These are phyloP conservation scores for Ceratocystis cacaofunesta DNA, from an alignment of 2,329 filamentous ascomycete species.

Conservation along the genomic window DNA sequence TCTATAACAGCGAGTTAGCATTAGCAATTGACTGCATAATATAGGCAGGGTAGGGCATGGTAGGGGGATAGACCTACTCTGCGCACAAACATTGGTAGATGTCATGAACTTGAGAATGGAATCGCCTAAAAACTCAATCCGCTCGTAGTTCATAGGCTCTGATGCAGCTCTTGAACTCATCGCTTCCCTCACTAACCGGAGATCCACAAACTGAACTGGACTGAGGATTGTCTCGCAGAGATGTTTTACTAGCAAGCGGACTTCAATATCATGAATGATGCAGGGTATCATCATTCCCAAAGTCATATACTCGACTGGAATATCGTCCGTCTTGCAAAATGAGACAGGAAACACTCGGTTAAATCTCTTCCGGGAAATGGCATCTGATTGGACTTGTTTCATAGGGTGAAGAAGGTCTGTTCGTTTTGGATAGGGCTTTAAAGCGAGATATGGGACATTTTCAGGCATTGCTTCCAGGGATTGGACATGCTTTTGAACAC, in stretches of 20 bases:
- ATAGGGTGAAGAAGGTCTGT: constrained; percentile 42
- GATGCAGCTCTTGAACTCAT: constrained; percentile 50
- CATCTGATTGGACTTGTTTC: constrained; percentile 3
- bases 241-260: constrained; percentile 45
- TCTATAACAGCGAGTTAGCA: constrained; percentile 29
- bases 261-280: constrained; percentile 54
- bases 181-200: constrained; percentile 48
- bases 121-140: constrained; percentile 78
- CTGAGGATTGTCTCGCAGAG: constrained; percentile 31
- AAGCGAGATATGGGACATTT: constrained; percentile 34
- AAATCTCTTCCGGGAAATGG: constrained; percentile 30
- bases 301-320: constrained; percentile 31
- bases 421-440: constrained; percentile 38
- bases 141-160: constrained; percentile 57
- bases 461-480: constrained; percentile 28
- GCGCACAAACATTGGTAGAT: constrained; percentile 46
- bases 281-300: constrained; percentile 55
- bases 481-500: constrained; percentile 27
- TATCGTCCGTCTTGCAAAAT: constrained; percentile 35
- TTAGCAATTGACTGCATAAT: neutral
- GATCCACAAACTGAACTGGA: constrained; percentile 35
- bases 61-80: constrained; percentile 28
- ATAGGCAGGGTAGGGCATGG: too few relatives aligned
- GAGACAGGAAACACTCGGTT: constrained; percentile 31
- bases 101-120: constrained; percentile 63